Conservation (phyloP, 1,284 basidiomycete species). For the Sporisorium scitamineum region DNA sequence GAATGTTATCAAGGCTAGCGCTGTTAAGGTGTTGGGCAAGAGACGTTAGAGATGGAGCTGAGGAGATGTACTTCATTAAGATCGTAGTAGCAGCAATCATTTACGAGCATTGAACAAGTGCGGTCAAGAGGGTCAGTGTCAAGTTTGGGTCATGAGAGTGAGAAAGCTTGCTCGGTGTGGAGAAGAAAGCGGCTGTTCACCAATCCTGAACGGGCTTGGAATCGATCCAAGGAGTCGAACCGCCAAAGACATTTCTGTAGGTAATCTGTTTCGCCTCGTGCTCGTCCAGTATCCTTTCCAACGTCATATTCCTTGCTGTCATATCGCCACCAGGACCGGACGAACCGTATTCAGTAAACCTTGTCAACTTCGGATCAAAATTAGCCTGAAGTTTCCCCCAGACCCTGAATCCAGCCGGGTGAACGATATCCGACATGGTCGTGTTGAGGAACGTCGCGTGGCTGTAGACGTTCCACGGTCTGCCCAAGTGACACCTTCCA, state of each 20-base stretch:
- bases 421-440: constrained; percentile 27
- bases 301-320: background rate
- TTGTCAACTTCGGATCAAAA: constrained; percentile 18
- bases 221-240: constrained; percentile 32
- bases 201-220: constrained; percentile 6
- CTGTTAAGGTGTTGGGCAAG: constrained; percentile 76
- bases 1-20: constrained; percentile 78
- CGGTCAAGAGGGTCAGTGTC: background rate
- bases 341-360: constrained; percentile 32
- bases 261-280: constrained; percentile 29
- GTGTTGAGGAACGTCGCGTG: constrained; percentile 36
- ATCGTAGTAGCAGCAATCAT: background rate
- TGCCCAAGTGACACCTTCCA: constrained; percentile 20
- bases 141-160: background rate
- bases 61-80: background rate
- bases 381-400: constrained; percentile 17
- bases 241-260: constrained; percentile 21
- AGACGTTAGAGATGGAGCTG: constrained; percentile 15
- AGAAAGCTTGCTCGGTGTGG: no score
- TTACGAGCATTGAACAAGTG: background rate
- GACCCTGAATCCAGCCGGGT: constrained; percentile 20
- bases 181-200: background rate
- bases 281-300: constrained; percentile 17
- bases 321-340: constrained; percentile 20
- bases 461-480: constrained; percentile 30